These are phyloP conservation scores for Komagataea norvegica DNA, from an alignment of 1,139 yeast genomes.

Conservation along the genomic window DNA sequence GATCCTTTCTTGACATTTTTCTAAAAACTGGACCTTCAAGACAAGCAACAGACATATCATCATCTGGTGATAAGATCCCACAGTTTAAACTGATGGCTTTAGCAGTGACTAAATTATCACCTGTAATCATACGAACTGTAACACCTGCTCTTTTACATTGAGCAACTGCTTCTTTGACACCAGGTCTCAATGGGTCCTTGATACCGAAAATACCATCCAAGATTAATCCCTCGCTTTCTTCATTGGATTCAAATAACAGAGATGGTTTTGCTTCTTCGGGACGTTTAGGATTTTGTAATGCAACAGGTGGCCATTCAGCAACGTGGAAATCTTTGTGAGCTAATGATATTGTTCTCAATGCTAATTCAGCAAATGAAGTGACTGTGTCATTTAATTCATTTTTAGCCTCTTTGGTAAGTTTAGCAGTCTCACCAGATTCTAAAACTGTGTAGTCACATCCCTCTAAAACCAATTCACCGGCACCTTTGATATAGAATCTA, in stretches of 20 bases:
- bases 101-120: conserved; percentile 89
- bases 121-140: conserved; percentile 94
- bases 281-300: conserved; percentile 29
- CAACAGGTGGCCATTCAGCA: conserved; percentile 62
- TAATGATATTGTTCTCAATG: conserved; percentile 79
- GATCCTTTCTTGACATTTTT: conserved; percentile 53
- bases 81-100: conserved; percentile 84
- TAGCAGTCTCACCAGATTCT: conserved; percentile 30
- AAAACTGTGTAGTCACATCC: conserved; percentile 44
- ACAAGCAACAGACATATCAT: conserved; percentile 52
- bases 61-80: conserved; percentile 61
- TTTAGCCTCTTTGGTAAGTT: conserved; percentile 27
- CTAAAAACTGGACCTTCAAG: conserved; percentile 95
- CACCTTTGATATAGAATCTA: conserved; percentile 81
- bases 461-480: conserved; percentile 79
- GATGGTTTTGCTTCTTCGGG: conserved; percentile 44
- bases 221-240: conserved; percentile 35
- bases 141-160: conserved; percentile 91
- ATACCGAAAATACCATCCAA: conserved; percentile 83
- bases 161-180: conserved; percentile 83
- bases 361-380: conserved; percentile 63
- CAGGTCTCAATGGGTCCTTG: conserved; percentile 88
- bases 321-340: conserved; percentile 67
- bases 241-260: conserved; percentile 35
- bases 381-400: conserved; percentile 42